These are phyloP conservation scores for Uronychia setigera DNA, from an alignment of 73 alveolate species.

Conservation along the genomic window DNA sequence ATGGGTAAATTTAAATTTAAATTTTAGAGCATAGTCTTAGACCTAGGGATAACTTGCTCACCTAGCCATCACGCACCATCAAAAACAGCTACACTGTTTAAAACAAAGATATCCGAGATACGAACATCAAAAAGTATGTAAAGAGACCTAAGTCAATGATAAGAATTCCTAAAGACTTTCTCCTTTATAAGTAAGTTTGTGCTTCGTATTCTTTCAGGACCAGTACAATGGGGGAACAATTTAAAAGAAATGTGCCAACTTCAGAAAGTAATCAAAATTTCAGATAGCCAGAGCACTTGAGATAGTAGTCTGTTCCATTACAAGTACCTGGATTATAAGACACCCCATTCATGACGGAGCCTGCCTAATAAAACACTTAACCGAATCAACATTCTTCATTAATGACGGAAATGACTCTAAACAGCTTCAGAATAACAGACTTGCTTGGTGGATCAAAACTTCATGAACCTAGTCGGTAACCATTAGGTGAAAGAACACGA, in stretches of 20 bases:
- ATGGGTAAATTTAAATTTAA: too few species aligned
- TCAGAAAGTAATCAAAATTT: too few species aligned
- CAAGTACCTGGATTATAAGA: too few species aligned
- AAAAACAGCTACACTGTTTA: neutral
- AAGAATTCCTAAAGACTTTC: neutral
- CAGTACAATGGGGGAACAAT: too few species aligned
- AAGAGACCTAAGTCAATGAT: neutral
- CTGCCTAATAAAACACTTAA: neutral
- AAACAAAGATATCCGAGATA: neutral
- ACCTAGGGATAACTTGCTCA: neutral
- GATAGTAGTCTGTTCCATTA: neutral
- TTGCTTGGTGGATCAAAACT: neutral
- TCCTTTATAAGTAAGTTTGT: neutral
- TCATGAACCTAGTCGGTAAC: too few species aligned
- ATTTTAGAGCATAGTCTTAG: neutral
- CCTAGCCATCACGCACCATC: neutral
- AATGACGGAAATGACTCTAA: neutral
- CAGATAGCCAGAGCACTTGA: neutral
- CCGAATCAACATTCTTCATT: neutral
- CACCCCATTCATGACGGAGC: neutral
- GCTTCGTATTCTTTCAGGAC: too few species aligned
- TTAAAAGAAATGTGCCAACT: too few species aligned
- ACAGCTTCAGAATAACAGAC: neutral
- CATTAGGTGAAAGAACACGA: too few species aligned
- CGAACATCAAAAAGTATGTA: neutral